These are phyloP conservation scores for Penicillium longicatenatum DNA, from an alignment of 495 filamentous ascomycete genomes.

Conservation along the genomic window DNA sequence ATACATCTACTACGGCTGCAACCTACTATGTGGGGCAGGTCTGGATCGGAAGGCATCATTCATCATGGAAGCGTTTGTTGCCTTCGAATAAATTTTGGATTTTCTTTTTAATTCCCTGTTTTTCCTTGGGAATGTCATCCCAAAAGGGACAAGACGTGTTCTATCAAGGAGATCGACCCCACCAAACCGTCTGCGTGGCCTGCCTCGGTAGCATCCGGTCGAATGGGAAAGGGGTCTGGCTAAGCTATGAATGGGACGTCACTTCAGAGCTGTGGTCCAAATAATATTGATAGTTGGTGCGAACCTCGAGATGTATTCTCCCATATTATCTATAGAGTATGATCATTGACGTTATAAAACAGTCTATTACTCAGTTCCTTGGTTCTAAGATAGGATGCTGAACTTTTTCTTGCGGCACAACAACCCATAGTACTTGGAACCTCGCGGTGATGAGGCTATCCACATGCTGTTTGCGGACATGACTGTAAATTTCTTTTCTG, in stretches of 20 bases:
- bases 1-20: constrained; percentile 16
- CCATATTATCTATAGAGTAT: background rate
- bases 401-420: background rate
- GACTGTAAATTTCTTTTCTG: background rate
- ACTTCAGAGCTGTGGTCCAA: constrained; percentile 9
- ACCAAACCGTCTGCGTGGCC: background rate
- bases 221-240: background rate
- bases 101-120: background rate
- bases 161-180: constrained; percentile 1
- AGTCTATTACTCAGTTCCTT: constrained; percentile 1
- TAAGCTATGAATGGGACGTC: constrained; percentile 26
- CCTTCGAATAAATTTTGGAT: constrained; percentile 2
- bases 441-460: background rate
- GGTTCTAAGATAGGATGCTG: background rate
- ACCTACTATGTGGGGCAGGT: constrained; percentile 10
- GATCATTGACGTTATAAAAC: background rate
- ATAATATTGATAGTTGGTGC: background rate
- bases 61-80: constrained; percentile 12
- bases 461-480: constrained; percentile 29
- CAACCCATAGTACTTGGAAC: constrained; percentile 12
- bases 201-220: constrained; percentile 13
- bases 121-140: background rate
- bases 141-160: constrained; percentile 3
- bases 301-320: background rate
- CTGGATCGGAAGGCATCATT: constrained; percentile 8